A percentile compares a stretch with the other conserved stretches of the same genome.
Evolutionary conservation across 2,329 filamentous ascomycete genomes (phyloP).

Genomic region (Neofusicoccum parvum): DNA sequence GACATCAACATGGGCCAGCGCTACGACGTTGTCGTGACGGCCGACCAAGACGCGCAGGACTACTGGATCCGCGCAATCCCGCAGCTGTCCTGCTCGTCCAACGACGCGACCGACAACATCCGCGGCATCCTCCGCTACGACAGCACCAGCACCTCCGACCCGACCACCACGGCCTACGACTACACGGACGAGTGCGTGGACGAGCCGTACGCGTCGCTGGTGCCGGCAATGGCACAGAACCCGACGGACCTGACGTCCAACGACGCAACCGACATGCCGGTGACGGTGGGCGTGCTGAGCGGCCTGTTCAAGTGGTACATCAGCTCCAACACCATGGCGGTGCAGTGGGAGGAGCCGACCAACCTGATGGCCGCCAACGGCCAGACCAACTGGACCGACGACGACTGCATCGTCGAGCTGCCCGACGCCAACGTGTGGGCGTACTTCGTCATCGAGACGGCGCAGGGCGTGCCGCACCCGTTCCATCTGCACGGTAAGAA

Average conservation of each 20-base stretch:
- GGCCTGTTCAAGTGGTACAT: constrained; percentile 36
- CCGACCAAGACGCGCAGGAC: constrained; percentile 34
- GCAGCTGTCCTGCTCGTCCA: constrained; percentile 31
- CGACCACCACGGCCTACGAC: constrained; percentile 36
- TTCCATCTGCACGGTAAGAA: constrained; percentile 29
- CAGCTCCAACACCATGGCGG: constrained; percentile 49
- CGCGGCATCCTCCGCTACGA: constrained; percentile 46
- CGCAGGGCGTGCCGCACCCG: constrained; percentile 29
- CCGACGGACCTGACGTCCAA: neutral
- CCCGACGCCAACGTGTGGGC: constrained; percentile 26
- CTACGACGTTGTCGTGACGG: constrained; percentile 39
- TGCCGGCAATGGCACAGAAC: constrained; percentile 42
- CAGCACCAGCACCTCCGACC: constrained; percentile 36
- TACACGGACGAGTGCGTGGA: constrained; percentile 41
- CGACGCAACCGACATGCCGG: constrained; percentile 29
- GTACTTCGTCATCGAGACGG: constrained; percentile 30
- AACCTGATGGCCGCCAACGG: constrained; percentile 38
- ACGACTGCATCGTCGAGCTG: constrained; percentile 27
- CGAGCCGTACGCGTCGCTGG: constrained; percentile 35
- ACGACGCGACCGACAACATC: constrained; percentile 31
- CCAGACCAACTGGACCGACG: constrained; percentile 24
- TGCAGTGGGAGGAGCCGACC: constrained; percentile 54
- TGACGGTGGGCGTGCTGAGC: constrained; percentile 28
- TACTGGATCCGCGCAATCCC: constrained; percentile 39
- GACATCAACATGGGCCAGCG: constrained; percentile 32